A percentile compares a stretch with the other conserved stretches of the same genome.
Evolutionary conservation across 228 moss, liverwort and hornwort genomes (phyloP).

Genomic region (Sphagnum fallax): DNA sequence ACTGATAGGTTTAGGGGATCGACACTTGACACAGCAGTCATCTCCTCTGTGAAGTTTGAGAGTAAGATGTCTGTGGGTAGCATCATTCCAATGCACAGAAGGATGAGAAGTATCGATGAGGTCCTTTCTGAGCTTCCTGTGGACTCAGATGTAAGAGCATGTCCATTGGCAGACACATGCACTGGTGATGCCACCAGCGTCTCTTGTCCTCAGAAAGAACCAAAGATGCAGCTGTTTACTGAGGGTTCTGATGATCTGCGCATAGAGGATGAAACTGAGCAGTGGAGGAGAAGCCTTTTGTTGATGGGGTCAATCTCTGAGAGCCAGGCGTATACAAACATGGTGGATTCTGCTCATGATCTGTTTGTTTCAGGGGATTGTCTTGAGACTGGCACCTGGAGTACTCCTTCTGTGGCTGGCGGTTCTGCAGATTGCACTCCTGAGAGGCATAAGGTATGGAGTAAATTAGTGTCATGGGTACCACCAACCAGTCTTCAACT

Average conservation of each 20-base stretch:
- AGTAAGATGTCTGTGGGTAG: slow-evolving; percentile 1
- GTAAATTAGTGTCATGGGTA: no score
- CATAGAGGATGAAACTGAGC: slow-evolving; percentile 28
- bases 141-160: background rate
- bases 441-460: slow-evolving; percentile 18
- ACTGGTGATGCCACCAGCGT: no score
- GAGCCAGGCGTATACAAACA: slow-evolving; percentile 24
- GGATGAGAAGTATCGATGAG: slow-evolving; percentile 14
- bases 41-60: background rate
- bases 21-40: no score
- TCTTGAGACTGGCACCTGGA: slow-evolving; percentile 18
- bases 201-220: no score
- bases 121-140: slow-evolving; percentile 15
- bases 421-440: slow-evolving; percentile 13
- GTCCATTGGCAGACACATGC: no score
- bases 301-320: slow-evolving; percentile 25
- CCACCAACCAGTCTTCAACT: no score
- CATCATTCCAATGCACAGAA: slow-evolving; percentile 2
- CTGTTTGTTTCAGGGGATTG: slow-evolving; percentile 20
- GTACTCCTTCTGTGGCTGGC: slow-evolving; percentile 12
- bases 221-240: no score
- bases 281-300: slow-evolving; percentile 5
- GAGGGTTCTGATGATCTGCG: slow-evolving; percentile 23
- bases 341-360: slow-evolving; percentile 18
- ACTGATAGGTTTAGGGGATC: no score